A percentile compares a stretch with the other conserved stretches of the same genome.
Conservation (phyloP, 371 early-diverging fungal species). For the Circinella minor region DNA sequence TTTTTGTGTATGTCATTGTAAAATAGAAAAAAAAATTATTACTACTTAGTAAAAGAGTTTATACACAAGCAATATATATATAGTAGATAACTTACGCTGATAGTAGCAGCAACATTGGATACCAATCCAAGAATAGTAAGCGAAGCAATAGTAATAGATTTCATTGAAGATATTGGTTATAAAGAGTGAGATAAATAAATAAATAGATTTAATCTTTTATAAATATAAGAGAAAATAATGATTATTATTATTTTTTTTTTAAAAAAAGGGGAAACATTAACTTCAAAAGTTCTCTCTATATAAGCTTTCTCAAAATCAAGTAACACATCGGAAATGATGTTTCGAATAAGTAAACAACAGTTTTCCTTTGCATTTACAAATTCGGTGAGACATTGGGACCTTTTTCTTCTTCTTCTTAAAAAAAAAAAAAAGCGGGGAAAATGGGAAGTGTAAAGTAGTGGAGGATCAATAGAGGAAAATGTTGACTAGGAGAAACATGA, state of each 20-base stretch:
- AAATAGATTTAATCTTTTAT: too few species aligned
- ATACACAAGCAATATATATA: background rate
- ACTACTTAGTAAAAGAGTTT: too few species aligned
- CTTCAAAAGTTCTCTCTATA: background rate
- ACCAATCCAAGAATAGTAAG: background rate
- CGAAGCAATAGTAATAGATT: background rate
- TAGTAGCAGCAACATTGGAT: background rate
- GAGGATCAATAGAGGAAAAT: too few species aligned
- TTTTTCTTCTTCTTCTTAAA: too few species aligned
- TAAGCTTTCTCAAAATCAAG: background rate
- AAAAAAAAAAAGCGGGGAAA: too few species aligned
- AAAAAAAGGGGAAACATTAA: too few species aligned
- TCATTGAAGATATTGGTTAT: background rate
- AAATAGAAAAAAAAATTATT: too few species aligned
- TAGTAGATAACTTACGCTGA: background rate
- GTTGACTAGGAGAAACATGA: too few species aligned
- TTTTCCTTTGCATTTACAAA: background rate
- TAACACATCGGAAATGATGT: slow-evolving; percentile 4
- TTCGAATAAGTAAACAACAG: background rate
- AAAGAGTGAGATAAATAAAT: background rate
- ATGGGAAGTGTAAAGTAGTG: too few species aligned
- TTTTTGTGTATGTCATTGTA: background rate
- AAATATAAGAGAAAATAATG: background rate
- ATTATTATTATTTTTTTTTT: too few species aligned
- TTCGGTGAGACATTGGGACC: background rate